Base-by-base conservation (phyloP, 2,329 filamentous ascomycete genomes). In the Colletotrichum musae region DNA sequence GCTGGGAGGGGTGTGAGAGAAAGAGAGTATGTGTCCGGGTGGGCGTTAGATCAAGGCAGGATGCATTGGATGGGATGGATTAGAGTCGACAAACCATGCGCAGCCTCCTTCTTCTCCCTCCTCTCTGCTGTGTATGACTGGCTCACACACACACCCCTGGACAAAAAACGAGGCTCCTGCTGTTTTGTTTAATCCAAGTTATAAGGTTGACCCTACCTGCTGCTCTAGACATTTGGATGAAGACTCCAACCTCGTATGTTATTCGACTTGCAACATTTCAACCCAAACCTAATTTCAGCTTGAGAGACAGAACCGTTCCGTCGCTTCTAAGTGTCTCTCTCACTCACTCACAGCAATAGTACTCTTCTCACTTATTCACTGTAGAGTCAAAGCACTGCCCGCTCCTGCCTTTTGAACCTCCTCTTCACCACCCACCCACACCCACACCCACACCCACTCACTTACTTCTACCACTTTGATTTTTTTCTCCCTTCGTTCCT, bases 161-260 rank as follows among this genome's bases (percentile, higher is more conserved):
- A 12, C 32, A 36, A 9, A 36, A 36, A 36, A 36, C 7, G 32
- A 36, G 32, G 32, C 32, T 36, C 32, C 32, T 36, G 32, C 32
- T 10, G 32, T 36, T 36, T 36, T 36, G 53, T 43, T 53, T 61
- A 28, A 36, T 43, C n/a, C 32, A 15, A 62, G 45, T 63, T 70
- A 70, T 70, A 70, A 70, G 68, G 64, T 68, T 70, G 68, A 64
- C 39, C 24, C 51, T 47, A 32, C 51, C 59, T 68, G 52, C 54
- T 65, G 21, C 65, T 36, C 47, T 50, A 18, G 21, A 32, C n/a
- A 54, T 61, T 67, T 36, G 28, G 50, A 64, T 39, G 53, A 50
- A 61, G 61, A 36, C 32, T 52, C 60, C 43, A 54, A 52, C 56
- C 51, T 68, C 51, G 43, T 43, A 36, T 53, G 15, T 61, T 52